Evolutionary conservation across 495 filamentous ascomycete species (phyloP), one percentile per base, ranked within the genome.

Genomic region (Neurospora sp.): DNA sequence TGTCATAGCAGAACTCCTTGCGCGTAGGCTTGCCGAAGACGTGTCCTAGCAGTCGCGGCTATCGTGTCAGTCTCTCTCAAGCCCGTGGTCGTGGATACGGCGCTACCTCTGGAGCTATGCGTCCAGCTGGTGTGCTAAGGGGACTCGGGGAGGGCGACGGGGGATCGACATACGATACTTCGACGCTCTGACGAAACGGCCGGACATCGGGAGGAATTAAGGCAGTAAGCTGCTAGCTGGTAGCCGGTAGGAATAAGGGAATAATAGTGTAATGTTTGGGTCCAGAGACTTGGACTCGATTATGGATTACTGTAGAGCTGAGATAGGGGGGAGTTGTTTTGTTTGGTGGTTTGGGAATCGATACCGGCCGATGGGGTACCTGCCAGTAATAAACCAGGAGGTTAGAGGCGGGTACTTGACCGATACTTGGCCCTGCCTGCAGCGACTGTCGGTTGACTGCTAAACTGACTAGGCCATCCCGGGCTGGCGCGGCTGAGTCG

Each of bases 1-100:
- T 98, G 85, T 99, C 96, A 82, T 97, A 98, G 86, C 94, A 97
- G 61, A 85, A 86, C 83, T 95, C 94, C 89, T 97, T 97, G 84
- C 91, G 90, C 70, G 95, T 95, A 68, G 92, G 83, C 83, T 93
- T 94, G 80, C 96, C 96, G 86, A 97, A 99, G 85, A 99, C 93
- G 87, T 98, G 95, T 87, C 95, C 95, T 98, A 77, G 70, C 69
- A 72, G 53, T 37, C 74, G 48, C 82, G 78, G 73, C 75, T 71
- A 72, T 46, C 44, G 53, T 71, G 76, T 78, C 75, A 79, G 76
- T 75, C 53, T 72, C 68, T 68, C 46, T 40, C 40, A 40, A 79
- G 74, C 73, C 66, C 44, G 69, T 71, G 74, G 76, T 71, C 59
- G 68, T 61, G 46, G 71, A 70, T 69, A 48, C 41, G 73, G 74